Conservation (phyloP, 306 rosid species). For the Citrullus amarus region DNA sequence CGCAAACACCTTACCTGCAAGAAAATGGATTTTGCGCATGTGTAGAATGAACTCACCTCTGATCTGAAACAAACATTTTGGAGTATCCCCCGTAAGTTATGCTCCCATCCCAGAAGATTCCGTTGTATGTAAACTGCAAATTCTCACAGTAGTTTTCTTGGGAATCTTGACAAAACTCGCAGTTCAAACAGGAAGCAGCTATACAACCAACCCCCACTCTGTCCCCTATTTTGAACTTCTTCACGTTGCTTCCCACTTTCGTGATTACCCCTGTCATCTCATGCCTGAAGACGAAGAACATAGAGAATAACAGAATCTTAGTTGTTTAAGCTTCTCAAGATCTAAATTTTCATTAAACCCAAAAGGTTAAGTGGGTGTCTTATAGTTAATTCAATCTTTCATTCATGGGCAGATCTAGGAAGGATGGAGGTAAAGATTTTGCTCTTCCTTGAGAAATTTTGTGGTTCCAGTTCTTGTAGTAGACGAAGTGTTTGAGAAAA, state of each 20-base stretch:
- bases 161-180: conserved; percentile 35
- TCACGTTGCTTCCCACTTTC: conserved; percentile 48
- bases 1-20: conserved; percentile 2
- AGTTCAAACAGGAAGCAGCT: conserved; percentile 54
- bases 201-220: conserved; percentile 67
- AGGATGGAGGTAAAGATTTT: no score
- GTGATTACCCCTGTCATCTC: conserved; percentile 55
- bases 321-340: no score
- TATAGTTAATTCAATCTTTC: no score
- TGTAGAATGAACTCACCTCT: conserved; percentile 22
- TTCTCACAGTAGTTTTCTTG: conserved; percentile 55
- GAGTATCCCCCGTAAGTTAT: conserved; percentile 77
- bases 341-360: no score
- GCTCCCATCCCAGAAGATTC: conserved; percentile 81
- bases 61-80: conserved; percentile 41
- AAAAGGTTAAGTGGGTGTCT: no score
- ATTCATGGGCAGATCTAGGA: no score
- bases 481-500: background rate
- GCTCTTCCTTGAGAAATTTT: no score
- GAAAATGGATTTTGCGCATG: background rate
- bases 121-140: conserved; percentile 36
- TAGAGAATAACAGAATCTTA: background rate
- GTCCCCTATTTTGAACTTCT: conserved; percentile 50
- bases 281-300: conserved; percentile 27
- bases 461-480: background rate